Conservation (phyloP, 345 rosid species). For the Arabis alpina region DNA sequence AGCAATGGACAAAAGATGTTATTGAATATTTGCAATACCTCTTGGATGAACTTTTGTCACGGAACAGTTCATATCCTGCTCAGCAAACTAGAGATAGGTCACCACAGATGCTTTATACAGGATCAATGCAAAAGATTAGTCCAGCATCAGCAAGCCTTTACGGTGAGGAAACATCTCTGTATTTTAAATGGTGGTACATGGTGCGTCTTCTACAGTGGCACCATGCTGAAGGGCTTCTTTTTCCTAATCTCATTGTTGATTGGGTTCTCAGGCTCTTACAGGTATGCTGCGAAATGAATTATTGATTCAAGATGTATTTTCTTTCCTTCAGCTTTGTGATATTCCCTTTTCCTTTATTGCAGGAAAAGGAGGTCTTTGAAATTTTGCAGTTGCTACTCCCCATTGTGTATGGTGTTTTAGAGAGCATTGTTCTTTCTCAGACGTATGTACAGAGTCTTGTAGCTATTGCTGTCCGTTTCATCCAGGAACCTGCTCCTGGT, state of each 20-base stretch:
- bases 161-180: constrained; percentile 83
- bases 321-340: constrained; percentile 27
- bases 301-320: constrained; percentile 16
- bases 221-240: constrained; percentile 86
- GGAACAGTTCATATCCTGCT: constrained; percentile 63
- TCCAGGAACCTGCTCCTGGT: constrained; percentile 85
- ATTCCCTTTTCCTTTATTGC: constrained; percentile 42
- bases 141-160: constrained; percentile 57
- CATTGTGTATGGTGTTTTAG: constrained; percentile 82
- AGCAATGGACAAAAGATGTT: constrained; percentile 96
- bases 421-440: constrained; percentile 82
- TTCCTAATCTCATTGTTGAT: constrained; percentile 87
- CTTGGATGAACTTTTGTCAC: constrained; percentile 73
- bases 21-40: constrained; percentile 85
- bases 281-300: constrained; percentile 46
- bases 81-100: constrained; percentile 70
- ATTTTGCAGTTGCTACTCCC: constrained; percentile 88
- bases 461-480: constrained; percentile 75
- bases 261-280: constrained; percentile 93
- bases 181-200: constrained; percentile 94
- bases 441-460: constrained; percentile 81
- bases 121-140: constrained; percentile 66
- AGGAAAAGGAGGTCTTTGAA: constrained; percentile 88
- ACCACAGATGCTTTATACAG: constrained; percentile 67
- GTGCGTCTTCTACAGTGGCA: constrained; percentile 96